phyloP scores from a whole-genome alignment of 306 rosid species.

The Abrus pulchellus region DNA sequence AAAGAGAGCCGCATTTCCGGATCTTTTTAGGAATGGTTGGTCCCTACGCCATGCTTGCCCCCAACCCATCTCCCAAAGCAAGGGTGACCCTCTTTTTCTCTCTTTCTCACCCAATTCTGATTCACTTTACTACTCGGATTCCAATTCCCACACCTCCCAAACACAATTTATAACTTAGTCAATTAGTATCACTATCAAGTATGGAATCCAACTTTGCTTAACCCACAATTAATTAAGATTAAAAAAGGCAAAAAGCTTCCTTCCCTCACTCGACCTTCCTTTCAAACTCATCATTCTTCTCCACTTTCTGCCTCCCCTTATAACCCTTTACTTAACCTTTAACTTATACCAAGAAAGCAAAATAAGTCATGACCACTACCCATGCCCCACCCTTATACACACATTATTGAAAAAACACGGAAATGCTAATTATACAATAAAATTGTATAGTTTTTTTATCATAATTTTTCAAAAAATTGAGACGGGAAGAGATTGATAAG shows the following conservation, averaged over 20 bases:
- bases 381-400: neutral
- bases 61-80: constrained; percentile 5
- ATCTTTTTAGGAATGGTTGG: neutral
- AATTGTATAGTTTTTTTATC: too few relatives aligned
- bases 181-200: constrained; percentile 25
- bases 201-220: constrained; percentile 55
- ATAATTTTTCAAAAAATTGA: too few relatives aligned
- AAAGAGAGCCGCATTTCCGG: constrained; percentile 46
- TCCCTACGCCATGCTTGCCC: constrained; percentile 1
- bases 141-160: neutral
- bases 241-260: constrained; percentile 16
- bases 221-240: constrained; percentile 46
- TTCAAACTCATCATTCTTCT: constrained; percentile 46
- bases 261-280: constrained; percentile 35
- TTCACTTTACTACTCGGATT: neutral
- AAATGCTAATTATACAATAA: too few relatives aligned
- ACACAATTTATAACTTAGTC: constrained; percentile 5
- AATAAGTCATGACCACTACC: constrained; percentile 8
- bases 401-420: neutral
- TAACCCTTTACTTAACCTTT: constrained; percentile 37
- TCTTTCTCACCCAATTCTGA: neutral
- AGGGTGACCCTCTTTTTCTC: neutral
- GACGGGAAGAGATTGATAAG: too few relatives aligned
- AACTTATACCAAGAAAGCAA: constrained; percentile 44
- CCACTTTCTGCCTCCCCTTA: constrained; percentile 36